Evolutionary conservation across 495 filamentous ascomycete species (phyloP), one percentile per base, ranked within the genome.

Genomic region (Penicillium arizonense): DNA sequence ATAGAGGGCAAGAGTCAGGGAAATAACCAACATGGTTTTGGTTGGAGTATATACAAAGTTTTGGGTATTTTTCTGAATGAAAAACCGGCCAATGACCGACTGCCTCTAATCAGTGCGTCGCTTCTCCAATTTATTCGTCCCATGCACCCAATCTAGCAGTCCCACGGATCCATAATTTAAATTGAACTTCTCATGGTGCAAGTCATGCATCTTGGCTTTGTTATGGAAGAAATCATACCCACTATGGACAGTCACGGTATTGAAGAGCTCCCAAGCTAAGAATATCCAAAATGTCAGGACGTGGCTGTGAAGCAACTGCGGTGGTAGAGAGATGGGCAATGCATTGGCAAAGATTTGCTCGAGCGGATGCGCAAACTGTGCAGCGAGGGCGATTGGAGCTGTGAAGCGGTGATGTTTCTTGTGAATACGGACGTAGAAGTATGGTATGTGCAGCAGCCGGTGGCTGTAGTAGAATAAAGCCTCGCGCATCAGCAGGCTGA

Each of bases 361-460:
- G 14, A 82, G 39, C 0, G 82, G 82, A 53, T 84, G 81, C 1
- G 81, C 77, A 44, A 80, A 85, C 49, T 85, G 78, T 1, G 80
- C 77, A 0, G 82, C 71, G 7, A 85, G 62, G 0, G 80, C 77
- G n/a, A 84, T 75, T 0, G 81, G 83, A 0, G 82, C 78, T 0
- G 77, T 82, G 64, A 83, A 85, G 14, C 66, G 59, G 63, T 85
- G 82, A 53, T 85, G 83, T 26, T 67, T 59, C 45, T 81, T 82
- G 67, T 86, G 83, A 43, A 86, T 74, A 6, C 48, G 56, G 20
- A 56, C 58, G 65, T 82, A 85, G 10, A 85, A 47, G 5, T 35
- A 50, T 0, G 71, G 78, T 4, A 64, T 60, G 64, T 88, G 77
- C 26, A 87, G 67, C 30, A 79, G 50, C 24, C 80, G 70, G 62